phyloP scores from a whole-genome alignment of 176 grass and related monocot genomes.

The Eragrostis nindensis region DNA sequence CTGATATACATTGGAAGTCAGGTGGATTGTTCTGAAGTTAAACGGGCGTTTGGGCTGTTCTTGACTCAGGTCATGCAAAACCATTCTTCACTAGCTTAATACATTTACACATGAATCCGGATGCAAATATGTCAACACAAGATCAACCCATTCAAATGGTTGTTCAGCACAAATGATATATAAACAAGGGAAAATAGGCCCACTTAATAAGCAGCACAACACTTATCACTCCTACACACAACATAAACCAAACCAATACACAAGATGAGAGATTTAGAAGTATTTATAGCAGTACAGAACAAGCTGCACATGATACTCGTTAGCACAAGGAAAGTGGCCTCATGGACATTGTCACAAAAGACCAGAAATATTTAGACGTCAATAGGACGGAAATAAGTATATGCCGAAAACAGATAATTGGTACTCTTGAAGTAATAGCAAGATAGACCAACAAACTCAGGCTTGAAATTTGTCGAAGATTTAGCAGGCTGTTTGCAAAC shows the following conservation, averaged over 20 bases:
- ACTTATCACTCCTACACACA: too few relatives aligned
- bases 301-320: neutral
- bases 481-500: slow-evolving; percentile 11
- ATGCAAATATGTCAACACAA: neutral
- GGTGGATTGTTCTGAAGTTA: neutral
- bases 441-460: neutral
- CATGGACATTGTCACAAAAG: neutral
- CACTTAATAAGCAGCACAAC: neutral
- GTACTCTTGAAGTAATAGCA: neutral
- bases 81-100: neutral
- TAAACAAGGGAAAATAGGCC: neutral
- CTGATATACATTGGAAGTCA: neutral
- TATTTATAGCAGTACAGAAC: neutral
- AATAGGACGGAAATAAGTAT: neutral
- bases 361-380: neutral
- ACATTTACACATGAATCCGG: neutral
- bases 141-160: neutral
- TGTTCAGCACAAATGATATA: neutral
- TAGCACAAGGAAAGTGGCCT: neutral
- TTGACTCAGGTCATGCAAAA: neutral
- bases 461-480: neutral
- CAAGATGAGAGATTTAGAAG: neutral
- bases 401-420: too few relatives aligned
- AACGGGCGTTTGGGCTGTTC: neutral
- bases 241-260: neutral